Evolutionary conservation across 306 rosid species (phyloP).

Genomic region (Oxytropis ochrocephala): DNA sequence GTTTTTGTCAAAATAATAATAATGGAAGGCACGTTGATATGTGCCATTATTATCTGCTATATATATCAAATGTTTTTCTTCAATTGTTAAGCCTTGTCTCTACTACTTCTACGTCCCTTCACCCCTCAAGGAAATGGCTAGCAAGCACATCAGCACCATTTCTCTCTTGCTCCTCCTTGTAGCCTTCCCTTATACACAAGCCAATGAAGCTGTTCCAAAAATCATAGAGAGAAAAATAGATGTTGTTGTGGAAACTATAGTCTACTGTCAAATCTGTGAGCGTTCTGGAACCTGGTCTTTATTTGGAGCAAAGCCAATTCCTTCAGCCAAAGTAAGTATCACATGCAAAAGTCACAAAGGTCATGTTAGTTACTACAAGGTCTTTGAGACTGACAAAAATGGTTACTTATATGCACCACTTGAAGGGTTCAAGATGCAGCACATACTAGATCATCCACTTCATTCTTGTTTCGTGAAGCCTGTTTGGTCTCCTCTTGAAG

Average conservation of each 20-base stretch:
- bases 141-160: constrained; percentile 26
- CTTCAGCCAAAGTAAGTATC: constrained; percentile 69
- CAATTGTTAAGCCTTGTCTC: not conserved
- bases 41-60: constrained; percentile 3
- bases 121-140: constrained; percentile 44
- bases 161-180: constrained; percentile 36
- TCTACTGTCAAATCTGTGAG: constrained; percentile 83
- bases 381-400: constrained; percentile 47
- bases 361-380: constrained; percentile 71
- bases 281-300: constrained; percentile 67
- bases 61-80: constrained; percentile 22
- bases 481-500: constrained; percentile 56
- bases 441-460: constrained; percentile 73
- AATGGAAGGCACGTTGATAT: constrained; percentile 50
- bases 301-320: constrained; percentile 57
- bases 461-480: constrained; percentile 74
- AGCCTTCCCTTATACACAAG: constrained; percentile 30
- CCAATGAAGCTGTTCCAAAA: constrained; percentile 8
- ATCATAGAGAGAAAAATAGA: constrained; percentile 34
- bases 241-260: constrained; percentile 67
- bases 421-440: constrained; percentile 54
- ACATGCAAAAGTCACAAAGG: constrained; percentile 64
- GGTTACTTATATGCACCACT: constrained; percentile 78
- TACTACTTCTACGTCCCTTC: not conserved
- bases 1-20: constrained; percentile 38